Evolutionary conservation across 371 early-diverging fungal species (phyloP), one percentile per base, ranked within the genome.

Genomic region (Syncephalastrum racemosum): DNA sequence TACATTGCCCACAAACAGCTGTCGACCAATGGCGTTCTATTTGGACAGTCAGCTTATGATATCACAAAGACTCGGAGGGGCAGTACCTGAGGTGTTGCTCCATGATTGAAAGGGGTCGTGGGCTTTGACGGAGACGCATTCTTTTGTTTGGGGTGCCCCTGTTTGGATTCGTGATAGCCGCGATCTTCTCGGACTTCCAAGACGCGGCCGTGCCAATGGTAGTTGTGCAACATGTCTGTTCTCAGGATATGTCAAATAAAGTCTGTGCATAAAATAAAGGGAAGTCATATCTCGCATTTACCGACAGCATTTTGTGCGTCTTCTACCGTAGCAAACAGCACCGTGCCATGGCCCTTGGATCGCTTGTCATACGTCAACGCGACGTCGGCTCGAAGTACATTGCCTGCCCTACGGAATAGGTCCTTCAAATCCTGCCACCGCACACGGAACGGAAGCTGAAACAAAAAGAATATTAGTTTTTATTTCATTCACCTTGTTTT

Each of bases 371-470:
- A 67, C 46, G 86, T 86, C 20, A 79, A 66, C 4, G 86, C 83
- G 14, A 93, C 84, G 65, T 93, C 92, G 3, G 90, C 86, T 42
- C 88, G 80, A 24, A 84, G 54, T 0, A 91, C 89, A n/a, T 71
- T 64, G 16, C 91, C 91, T 12, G 89, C 88, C 56, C 85, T 80
- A 52, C 89, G 73, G 69, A 93, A 91, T 22, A 90, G 58, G 74
- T 91, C 92, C 64, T 91, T 91, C 58, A 93, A 64, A 62, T 91
- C 91, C 65, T 91, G 91, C 92, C 92, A 93, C 49, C 86, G 81
- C 42, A 81, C 80, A 31, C 82, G 77, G 59, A 77, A 86, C 8
- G 93, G 92, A 48, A 93, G 76, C 86, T 93, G 66, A 20, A 42
- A 18, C 4, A 3, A 53, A 19, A 23, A 44, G 18, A 45, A 25